Evolutionary conservation across 441 rosid genomes (phyloP).

Genomic region (Sinapis alba): DNA sequence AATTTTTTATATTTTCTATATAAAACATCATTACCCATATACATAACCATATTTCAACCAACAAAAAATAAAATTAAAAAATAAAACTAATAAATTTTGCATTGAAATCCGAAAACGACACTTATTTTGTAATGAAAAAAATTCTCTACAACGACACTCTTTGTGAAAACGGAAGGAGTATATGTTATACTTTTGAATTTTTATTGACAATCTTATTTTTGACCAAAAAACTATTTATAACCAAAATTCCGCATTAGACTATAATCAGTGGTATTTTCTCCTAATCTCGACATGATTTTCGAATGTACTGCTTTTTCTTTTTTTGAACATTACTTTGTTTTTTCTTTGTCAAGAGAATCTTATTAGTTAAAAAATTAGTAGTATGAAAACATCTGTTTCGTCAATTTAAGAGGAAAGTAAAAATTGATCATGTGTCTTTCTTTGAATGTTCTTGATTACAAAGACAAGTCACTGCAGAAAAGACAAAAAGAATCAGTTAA

Average conservation of each 20-base stretch:
- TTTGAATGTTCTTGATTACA: slow-evolving; percentile 30
- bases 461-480: slow-evolving; percentile 30
- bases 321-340: no score
- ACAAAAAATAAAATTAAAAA: no score
- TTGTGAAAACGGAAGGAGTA: no score
- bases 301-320: no score
- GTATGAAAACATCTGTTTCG: neutral
- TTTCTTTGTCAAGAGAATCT: neutral
- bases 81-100: no score
- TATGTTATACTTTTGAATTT: neutral
- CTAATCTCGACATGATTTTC: neutral
- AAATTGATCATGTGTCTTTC: slow-evolving; percentile 16
- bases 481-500: slow-evolving; percentile 20
- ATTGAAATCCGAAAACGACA: no score
- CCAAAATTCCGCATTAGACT: neutral
- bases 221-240: neutral
- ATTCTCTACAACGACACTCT: no score
- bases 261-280: neutral
- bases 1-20: no score
- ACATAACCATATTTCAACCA: no score
- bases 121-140: no score
- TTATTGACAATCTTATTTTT: neutral
- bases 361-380: neutral
- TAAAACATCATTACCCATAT: no score
- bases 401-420: slow-evolving; percentile 13